phyloP scores from a whole-genome alignment of 1,284 basidiomycete species.

The Neonothopanus nambi region DNA sequence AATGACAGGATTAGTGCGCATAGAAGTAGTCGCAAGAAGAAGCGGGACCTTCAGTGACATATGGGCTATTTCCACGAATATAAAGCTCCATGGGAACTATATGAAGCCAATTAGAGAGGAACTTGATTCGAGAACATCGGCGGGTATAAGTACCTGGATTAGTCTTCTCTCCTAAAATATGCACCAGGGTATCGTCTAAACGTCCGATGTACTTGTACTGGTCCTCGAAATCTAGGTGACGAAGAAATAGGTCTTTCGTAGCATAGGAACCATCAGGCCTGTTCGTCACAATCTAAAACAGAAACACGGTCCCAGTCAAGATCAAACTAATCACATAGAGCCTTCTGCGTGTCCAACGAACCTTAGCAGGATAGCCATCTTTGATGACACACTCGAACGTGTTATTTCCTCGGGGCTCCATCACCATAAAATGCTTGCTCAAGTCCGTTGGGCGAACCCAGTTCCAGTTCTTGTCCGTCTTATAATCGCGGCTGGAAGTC shows the following conservation, averaged over 20 bases:
- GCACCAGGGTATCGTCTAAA: constrained; percentile 59
- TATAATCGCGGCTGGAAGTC: constrained; percentile 52
- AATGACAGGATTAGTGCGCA: not conserved
- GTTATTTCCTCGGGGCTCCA: constrained; percentile 43
- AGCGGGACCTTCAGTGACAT: constrained; percentile 33
- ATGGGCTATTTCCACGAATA: constrained; percentile 43
- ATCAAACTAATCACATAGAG: not conserved
- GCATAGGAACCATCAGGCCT: constrained; percentile 59
- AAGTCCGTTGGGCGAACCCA: constrained; percentile 42
- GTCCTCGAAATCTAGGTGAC: constrained; percentile 41
- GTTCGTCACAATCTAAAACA: constrained; percentile 44
- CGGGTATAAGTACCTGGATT: constrained; percentile 38
- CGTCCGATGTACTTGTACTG: constrained; percentile 59
- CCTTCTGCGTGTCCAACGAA: constrained; percentile 20
- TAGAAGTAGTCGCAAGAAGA: constrained; percentile 19
- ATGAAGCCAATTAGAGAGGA: not conserved
- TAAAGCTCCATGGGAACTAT: constrained; percentile 42
- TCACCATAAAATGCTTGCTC: constrained; percentile 40
- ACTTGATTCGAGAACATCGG: not conserved
- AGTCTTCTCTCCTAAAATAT: constrained; percentile 56
- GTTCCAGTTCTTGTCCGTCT: constrained; percentile 60
- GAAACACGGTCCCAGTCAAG: not conserved
- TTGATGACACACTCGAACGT: constrained; percentile 55
- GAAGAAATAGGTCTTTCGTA: constrained; percentile 57
- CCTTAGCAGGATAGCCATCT: constrained; percentile 58